Evolutionary conservation across 768 basidiomycete species (phyloP), one percentile per base, ranked within the genome.

Genomic region (Phylloporus sp.): DNA sequence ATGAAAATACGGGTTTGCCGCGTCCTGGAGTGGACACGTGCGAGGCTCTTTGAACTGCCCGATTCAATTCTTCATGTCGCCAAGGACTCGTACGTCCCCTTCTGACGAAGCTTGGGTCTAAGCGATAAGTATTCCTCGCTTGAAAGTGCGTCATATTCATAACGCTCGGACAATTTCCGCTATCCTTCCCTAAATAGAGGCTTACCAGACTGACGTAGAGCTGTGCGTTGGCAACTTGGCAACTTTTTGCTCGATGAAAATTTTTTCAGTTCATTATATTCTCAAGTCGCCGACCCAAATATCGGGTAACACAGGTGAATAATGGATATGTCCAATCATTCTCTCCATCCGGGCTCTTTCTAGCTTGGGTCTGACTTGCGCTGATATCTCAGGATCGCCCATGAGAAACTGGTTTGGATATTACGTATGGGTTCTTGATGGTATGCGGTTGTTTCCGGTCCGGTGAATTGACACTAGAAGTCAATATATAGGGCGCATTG

Each of bases 371-470:
- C 35, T 20, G 35, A 42, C 43, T 35, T 20, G 16, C 41, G 29
- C 34, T 24, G 32, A 29, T 23, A 22, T 40, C n/a, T 6, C 29
- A 41, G 50, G 45, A 47, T 31, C 45, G 28, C 29, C 23, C 36
- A 34, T 54, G 35, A 35, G 28, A 36, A 55, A 40, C 24, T 23
- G 26, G 10, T 29, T 24, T 27, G 24, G 26, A 44, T 12, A 22
- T 56, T 52, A 45, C 54, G 45, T 45, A 50, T 11, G 9, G 5
- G 18, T 27, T 24, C 24, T 42, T 26, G 41, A 41, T 52, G 23
- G n/a, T 45, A 26, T 34, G 45, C 45, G 15, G 45, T 45, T 50
- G 40, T 47, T 48, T 26, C 51, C 55, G 32, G 38, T n/a, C 39
- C 47, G 49, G 35, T 45, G n/a, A 20, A 36, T 34, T 23, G 23